A percentile compares a stretch with the other conserved stretches of the same genome.
Evolutionary conservation across 2,329 filamentous ascomycete species (phyloP).

Genomic region (Alternaria triticimaculans): DNA sequence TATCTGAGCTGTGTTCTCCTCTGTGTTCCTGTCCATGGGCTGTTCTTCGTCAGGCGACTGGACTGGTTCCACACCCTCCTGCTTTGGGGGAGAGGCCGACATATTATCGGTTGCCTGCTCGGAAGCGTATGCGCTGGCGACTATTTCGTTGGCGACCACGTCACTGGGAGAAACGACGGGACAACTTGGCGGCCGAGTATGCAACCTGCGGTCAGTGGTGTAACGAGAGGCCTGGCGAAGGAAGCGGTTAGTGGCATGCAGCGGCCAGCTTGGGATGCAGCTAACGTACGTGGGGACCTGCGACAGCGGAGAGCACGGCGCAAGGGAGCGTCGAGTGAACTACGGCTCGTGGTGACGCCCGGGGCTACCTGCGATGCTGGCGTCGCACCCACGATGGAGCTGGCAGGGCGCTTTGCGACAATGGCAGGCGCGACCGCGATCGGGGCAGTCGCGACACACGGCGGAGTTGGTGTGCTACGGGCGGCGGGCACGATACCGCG

Average conservation of each 20-base stretch:
- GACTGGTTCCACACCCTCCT: constrained; percentile 85
- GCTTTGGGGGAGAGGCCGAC: constrained; percentile 93
- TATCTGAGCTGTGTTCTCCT: constrained; percentile 77
- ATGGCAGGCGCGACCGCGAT: constrained; percentile 13
- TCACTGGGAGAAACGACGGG: constrained; percentile 41
- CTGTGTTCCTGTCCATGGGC: constrained; percentile 85
- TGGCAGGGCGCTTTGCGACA: constrained; percentile 2
- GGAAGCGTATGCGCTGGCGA: constrained; percentile 58
- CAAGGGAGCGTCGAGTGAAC: constrained; percentile 20
- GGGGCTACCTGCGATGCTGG: constrained; percentile 5
- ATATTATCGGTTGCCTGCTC: constrained; percentile 59
- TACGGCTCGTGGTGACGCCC: constrained; percentile 1
- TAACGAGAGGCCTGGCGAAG: constrained; percentile 36
- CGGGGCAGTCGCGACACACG: constrained; percentile 12
- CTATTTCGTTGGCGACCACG: constrained; percentile 51
- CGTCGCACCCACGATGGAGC: neutral
- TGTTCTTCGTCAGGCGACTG: constrained; percentile 92
- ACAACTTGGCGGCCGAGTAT: constrained; percentile 45
- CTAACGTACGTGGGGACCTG: constrained; percentile 28
- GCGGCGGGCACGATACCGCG: constrained; percentile 9
- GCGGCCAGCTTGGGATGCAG: constrained; percentile 23
- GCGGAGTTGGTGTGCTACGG: neutral
- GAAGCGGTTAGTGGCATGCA: constrained; percentile 46
- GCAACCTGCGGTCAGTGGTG: constrained; percentile 38
- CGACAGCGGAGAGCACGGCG: constrained; percentile 18